A percentile compares a stretch with the other conserved stretches of the same genome.
These are phyloP conservation scores for Geotrichum europaeum DNA, from an alignment of 1,139 yeast species.

Conservation along the genomic window DNA sequence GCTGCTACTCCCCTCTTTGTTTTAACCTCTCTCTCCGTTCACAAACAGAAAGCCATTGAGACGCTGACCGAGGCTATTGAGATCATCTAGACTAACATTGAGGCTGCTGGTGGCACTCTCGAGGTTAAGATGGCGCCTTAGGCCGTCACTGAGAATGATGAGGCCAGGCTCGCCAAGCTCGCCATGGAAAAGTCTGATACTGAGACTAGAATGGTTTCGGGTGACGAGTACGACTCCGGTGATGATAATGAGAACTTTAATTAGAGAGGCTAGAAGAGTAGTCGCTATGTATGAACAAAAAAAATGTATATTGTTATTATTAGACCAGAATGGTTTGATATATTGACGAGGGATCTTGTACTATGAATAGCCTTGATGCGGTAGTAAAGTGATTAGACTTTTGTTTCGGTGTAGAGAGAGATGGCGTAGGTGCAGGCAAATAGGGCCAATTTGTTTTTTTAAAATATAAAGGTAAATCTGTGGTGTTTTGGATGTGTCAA, in stretches of 20 bases:
- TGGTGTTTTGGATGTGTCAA: too few relatives aligned
- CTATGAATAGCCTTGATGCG: too few relatives aligned
- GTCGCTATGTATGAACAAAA: background rate
- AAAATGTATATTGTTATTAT: background rate
- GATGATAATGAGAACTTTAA: slow-evolving; percentile 35
- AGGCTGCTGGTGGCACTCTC: slow-evolving; percentile 74
- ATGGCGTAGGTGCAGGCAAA: too few relatives aligned
- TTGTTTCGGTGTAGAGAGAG: too few relatives aligned
- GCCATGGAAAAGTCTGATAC: slow-evolving; percentile 72
- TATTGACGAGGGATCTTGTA: background rate
- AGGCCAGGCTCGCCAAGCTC: slow-evolving; percentile 92
- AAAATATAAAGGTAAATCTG: too few relatives aligned
- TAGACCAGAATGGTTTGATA: background rate
- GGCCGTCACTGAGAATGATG: slow-evolving; percentile 97
- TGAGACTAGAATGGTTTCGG: slow-evolving; percentile 57
- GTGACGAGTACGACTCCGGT: slow-evolving; percentile 50
- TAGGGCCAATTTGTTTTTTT: too few relatives aligned
- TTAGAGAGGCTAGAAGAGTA: slow-evolving; percentile 9
- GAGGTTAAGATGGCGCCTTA: slow-evolving; percentile 96
- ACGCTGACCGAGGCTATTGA: slow-evolving; percentile 73
- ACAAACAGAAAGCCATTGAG: slow-evolving; percentile 81
- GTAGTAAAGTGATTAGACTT: too few relatives aligned
- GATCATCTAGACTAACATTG: slow-evolving; percentile 63
- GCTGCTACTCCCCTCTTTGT: slow-evolving; percentile 98
- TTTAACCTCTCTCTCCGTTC: slow-evolving; percentile 85